Base-by-base conservation (phyloP, 1,284 basidiomycete species). In the Cryptococcus sp. region DNA sequence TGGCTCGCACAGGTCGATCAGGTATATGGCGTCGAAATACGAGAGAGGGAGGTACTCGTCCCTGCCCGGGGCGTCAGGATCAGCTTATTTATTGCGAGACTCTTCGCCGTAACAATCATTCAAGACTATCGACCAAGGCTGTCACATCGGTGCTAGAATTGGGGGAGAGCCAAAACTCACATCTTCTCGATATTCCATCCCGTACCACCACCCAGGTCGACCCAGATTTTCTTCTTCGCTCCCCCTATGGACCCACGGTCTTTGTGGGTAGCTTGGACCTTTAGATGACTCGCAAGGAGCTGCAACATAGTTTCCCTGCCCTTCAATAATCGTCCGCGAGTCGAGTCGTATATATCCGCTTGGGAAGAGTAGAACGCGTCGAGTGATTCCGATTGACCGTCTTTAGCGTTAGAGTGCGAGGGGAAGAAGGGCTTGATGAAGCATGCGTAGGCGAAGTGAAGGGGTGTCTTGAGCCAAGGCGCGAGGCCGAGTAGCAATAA, bases 101-200 rank as follows among this genome's bases (percentile, higher is more conserved):
- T 25, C 25, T 25, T 25, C 25, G 25, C 25, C 25, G 25, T 25
- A 25, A 25, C 25, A 25, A 25, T 25, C 6, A 6, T 25, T 25
- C 25, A 25, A 35, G 30, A 35, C 7, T 35, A 2, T 5, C 30
- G 30, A 13, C 13, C 2, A 35, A 10, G 30, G 30, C 5, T 35
- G 10, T 35, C 30, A 5, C 39, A 23, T 2, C 5, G 15, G 42
- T n/a, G 49, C 22, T 38, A n/a, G 15, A 35, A 8, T 10, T 35
- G 30, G 30, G 25, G 41, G 15, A 40, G 17, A 39, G 20, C 41
- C 40, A 45, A 13, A 3, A 62, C 62, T 56, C 23, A 69, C 75
- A 91, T 91, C 63, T 86, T 81, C 77, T 91, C 90, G 65, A 91
- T 87, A 76, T 91, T 91, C 82, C 88, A 87, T 15, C 88, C 88